phyloP scores from a whole-genome alignment of 2,329 filamentous ascomycete genomes.

The Talaromyces marneffei region DNA sequence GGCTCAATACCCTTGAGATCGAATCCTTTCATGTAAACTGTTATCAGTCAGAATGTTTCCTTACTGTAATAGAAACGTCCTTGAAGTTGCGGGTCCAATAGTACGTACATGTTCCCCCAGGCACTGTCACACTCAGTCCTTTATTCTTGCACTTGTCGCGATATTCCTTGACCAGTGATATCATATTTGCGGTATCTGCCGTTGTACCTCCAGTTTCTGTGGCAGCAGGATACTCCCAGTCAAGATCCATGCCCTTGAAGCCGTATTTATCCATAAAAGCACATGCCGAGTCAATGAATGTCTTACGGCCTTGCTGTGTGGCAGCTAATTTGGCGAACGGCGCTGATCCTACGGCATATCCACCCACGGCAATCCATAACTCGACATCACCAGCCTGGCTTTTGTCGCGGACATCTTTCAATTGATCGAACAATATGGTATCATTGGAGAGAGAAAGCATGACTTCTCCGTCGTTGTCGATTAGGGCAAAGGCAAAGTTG shows the following conservation, averaged over 20 bases:
- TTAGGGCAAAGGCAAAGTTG: slow-evolving; percentile 39
- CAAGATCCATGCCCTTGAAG: slow-evolving; percentile 23
- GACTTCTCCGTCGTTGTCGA: slow-evolving; percentile 31
- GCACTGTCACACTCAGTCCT: slow-evolving; percentile 11
- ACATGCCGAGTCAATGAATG: slow-evolving; percentile 15
- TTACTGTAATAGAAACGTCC: not conserved
- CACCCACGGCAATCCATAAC: slow-evolving; percentile 26
- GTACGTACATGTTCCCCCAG: slow-evolving; percentile 12
- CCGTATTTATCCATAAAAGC: slow-evolving; percentile 20
- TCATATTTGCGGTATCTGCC: slow-evolving; percentile 11
- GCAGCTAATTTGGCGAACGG: slow-evolving; percentile 15
- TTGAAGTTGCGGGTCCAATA: not conserved
- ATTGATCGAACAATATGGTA: slow-evolving; percentile 18
- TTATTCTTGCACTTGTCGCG: slow-evolving; percentile 12
- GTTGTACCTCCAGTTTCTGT: slow-evolving; percentile 5
- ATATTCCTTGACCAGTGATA: slow-evolving; percentile 12
- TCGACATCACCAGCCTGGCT: slow-evolving; percentile 22
- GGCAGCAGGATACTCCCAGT: slow-evolving; percentile 21
- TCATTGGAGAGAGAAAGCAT: slow-evolving; percentile 23
- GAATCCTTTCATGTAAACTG: slow-evolving; percentile 23
- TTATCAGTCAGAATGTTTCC: not conserved
- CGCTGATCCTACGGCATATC: slow-evolving; percentile 14
- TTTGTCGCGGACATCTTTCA: slow-evolving; percentile 30
- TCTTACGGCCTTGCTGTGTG: slow-evolving; percentile 6
- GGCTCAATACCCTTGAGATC: slow-evolving; percentile 18